Conservation (phyloP, 805 yeast species). For the Teunomyces aglyptinius region DNA sequence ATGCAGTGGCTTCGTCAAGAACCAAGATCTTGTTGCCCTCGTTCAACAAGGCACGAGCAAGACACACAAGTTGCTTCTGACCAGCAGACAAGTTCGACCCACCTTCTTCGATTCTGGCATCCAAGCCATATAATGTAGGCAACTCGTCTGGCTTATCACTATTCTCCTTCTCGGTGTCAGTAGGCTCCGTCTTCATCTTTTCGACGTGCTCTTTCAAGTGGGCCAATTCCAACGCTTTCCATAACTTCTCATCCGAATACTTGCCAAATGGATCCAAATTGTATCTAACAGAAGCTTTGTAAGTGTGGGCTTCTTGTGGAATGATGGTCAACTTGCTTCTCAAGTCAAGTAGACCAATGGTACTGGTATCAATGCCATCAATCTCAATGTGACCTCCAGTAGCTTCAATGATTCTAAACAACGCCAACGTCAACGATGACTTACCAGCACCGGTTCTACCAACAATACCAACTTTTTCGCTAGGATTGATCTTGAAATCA, state of each 20-base stretch:
- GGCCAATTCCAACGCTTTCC: constrained; percentile 43
- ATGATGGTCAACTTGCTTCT: constrained; percentile 42
- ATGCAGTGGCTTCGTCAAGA: constrained; percentile 85
- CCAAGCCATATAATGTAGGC: constrained; percentile 43
- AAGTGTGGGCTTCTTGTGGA: constrained; percentile 47
- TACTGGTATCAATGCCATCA: constrained; percentile 32
- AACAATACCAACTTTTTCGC: constrained; percentile 44
- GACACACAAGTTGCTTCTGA: constrained; percentile 61
- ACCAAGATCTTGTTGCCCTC: constrained; percentile 57
- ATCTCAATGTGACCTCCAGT: constrained; percentile 34
- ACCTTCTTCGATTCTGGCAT: constrained; percentile 42
- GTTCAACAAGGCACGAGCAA: constrained; percentile 72
- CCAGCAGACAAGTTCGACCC: constrained; percentile 52
- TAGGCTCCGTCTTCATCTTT: constrained; percentile 38
- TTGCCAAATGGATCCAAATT: constrained; percentile 42
- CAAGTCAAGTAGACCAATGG: constrained; percentile 41
- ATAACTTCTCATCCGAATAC: constrained; percentile 36
- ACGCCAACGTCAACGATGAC: constrained; percentile 43
- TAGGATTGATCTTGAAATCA: constrained; percentile 33
- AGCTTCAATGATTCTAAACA: constrained; percentile 44
- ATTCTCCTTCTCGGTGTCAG: constrained; percentile 16
- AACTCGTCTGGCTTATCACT: constrained; percentile 16
- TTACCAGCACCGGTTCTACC: constrained; percentile 49
- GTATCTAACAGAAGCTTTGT: constrained; percentile 40
- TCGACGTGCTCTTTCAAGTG: constrained; percentile 42